phyloP scores from a whole-genome alignment of 768 basidiomycete species.

The Boletus vermiculosoides region DNA sequence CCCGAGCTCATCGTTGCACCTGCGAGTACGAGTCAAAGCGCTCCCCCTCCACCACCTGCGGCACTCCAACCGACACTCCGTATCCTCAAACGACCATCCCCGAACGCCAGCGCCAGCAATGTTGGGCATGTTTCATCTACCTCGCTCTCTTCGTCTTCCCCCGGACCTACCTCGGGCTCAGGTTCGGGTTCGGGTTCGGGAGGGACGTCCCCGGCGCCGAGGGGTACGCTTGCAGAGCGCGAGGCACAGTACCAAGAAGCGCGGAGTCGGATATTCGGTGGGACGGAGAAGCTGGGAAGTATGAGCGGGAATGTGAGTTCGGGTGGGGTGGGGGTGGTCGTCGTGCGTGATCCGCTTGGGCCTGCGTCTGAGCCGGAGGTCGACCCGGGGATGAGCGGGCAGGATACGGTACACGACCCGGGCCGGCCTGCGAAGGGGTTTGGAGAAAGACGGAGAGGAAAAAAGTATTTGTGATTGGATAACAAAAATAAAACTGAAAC shows the following conservation, averaged over 20 bases:
- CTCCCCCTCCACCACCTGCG: slow-evolving; percentile 50
- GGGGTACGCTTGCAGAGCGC: slow-evolving; percentile 52
- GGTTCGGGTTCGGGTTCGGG: background rate
- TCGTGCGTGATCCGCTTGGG: slow-evolving; percentile 36
- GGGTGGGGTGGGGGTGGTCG: slow-evolving; percentile 11
- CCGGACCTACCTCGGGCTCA: slow-evolving; percentile 6
- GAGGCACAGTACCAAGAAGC: slow-evolving; percentile 75
- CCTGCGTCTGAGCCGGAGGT: slow-evolving; percentile 17
- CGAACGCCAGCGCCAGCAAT: background rate
- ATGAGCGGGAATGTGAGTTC: background rate
- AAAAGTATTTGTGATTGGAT: slow-evolving; percentile 1
- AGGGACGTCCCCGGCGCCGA: slow-evolving; percentile 16
- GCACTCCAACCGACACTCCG: slow-evolving; percentile 63
- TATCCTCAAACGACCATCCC: slow-evolving; percentile 69
- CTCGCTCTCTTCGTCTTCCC: slow-evolving; percentile 18
- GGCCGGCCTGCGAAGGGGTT: slow-evolving; percentile 28
- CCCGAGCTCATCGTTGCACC: slow-evolving; percentile 54
- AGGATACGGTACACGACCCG: background rate
- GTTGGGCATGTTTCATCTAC: background rate
- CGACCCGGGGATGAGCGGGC: background rate
- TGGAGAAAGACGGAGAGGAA: slow-evolving; percentile 23
- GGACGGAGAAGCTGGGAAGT: slow-evolving; percentile 9
- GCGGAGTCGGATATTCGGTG: slow-evolving; percentile 69
- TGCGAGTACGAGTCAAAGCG: slow-evolving; percentile 36
- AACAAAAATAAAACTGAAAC: background rate